Conservation (phyloP, 1,284 basidiomycete genomes). For the Afroboletus lepidellus region DNA sequence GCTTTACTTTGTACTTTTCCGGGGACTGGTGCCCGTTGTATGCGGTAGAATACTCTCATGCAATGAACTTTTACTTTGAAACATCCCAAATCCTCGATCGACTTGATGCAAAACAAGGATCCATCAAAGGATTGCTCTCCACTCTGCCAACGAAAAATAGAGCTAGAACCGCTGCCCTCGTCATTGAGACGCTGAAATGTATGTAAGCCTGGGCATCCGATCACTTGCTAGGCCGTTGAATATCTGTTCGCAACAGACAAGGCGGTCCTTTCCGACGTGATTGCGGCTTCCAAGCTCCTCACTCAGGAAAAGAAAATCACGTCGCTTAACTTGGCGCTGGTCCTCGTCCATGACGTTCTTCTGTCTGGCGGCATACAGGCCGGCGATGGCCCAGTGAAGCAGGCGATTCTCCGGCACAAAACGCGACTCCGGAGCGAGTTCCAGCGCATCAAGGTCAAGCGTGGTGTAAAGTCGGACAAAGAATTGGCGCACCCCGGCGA, state of each 20-base stretch:
- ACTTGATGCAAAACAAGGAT: constrained; percentile 83
- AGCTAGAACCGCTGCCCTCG: constrained; percentile 74
- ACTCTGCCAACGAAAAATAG: constrained; percentile 73
- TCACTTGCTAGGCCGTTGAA: constrained; percentile 5
- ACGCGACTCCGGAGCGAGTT: constrained; percentile 86
- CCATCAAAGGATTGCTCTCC: constrained; percentile 76
- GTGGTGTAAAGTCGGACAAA: constrained; percentile 61
- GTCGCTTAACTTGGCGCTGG: constrained; percentile 70
- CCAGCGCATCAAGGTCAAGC: constrained; percentile 79
- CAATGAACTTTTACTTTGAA: constrained; percentile 94
- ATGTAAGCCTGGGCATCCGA: constrained; percentile 56
- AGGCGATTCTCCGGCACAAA: constrained; percentile 80
- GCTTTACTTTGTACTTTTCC: constrained; percentile 8
- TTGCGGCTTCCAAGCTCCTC: constrained; percentile 63
- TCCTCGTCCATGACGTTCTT: constrained; percentile 87
- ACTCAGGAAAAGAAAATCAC: constrained; percentile 75
- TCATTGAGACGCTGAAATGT: constrained; percentile 95
- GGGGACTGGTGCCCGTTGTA: constrained; percentile 26
- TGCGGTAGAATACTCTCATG: constrained; percentile 39
- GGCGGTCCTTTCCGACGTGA: constrained; percentile 62
- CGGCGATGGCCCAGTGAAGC: constrained; percentile 83
- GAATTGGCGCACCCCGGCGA: constrained; percentile 68
- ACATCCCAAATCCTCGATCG: constrained; percentile 80
- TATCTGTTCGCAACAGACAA: constrained; percentile 52
- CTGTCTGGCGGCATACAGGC: constrained; percentile 82